phyloP scores from a whole-genome alignment of 2,329 filamentous ascomycete species.

The Fusarium sp. region DNA sequence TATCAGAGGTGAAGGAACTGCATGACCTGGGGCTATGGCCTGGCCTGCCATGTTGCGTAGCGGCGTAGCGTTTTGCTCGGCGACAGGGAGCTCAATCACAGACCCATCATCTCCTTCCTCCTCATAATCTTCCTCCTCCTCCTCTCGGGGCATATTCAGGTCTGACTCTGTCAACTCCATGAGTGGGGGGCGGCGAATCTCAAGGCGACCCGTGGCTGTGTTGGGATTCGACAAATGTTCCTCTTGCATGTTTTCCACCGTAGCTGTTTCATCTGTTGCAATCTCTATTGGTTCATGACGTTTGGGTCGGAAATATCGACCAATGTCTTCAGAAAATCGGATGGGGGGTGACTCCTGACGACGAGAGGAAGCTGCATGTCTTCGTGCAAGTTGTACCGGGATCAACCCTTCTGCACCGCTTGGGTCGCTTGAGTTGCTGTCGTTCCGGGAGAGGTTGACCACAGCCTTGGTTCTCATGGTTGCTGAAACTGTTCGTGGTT shows the following conservation, averaged over 20 bases:
- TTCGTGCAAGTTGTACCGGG: conserved; percentile 43
- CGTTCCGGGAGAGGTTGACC: conserved; percentile 50
- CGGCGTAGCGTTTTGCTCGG: conserved; percentile 10
- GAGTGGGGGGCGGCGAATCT: conserved; percentile 34
- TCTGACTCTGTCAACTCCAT: conserved; percentile 39
- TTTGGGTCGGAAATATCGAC: conserved; percentile 47
- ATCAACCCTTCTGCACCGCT: conserved; percentile 31
- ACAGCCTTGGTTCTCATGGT: conserved; percentile 46
- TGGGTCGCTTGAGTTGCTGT: conserved; percentile 49
- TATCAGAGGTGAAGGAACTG: background rate
- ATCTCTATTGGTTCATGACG: conserved; percentile 47
- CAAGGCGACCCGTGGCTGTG: conserved; percentile 9
- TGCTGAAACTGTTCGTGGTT: conserved; percentile 9
- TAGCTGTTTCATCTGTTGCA: conserved; percentile 51
- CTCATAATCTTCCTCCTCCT: conserved; percentile 38
- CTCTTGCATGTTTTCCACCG: conserved; percentile 24
- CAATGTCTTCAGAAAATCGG: conserved; percentile 43
- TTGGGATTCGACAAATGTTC: conserved; percentile 13
- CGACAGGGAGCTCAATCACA: background rate
- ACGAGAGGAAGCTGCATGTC: conserved; percentile 9
- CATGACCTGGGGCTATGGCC: conserved; percentile 9
- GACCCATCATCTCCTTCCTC: conserved; percentile 8
- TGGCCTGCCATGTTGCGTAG: conserved; percentile 6
- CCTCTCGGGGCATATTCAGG: conserved; percentile 33
- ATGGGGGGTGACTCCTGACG: conserved; percentile 10